Base-by-base conservation (phyloP, 2,329 filamentous ascomycete genomes). In the Amphichorda felina region DNA sequence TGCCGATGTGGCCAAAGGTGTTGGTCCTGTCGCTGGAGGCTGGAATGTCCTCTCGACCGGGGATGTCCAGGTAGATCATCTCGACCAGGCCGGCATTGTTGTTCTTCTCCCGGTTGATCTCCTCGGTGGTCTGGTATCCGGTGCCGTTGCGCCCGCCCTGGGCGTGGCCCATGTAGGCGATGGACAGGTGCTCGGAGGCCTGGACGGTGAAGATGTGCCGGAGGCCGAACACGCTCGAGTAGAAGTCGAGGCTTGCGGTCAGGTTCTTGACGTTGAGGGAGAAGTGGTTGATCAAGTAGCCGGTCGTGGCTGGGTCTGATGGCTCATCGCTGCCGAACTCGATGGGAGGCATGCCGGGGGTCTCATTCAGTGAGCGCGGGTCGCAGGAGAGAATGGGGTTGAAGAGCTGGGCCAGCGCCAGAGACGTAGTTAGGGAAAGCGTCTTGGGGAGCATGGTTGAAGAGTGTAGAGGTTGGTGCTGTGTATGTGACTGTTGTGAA, bases 121-220 rank as follows among this genome's bases (percentile, higher is more conserved):
- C 54, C 5, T 35, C 43, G 14, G 48, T 46, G 2, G 51, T 57
- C 42, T 59, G 56, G 37, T 50, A 59, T 9, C 51, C 57, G 4
- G 50, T 55, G 16, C 57, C 57, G 40, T 57, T 60, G 30, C 47
- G 46, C n/a, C 57, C 56, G 35, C 54, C 57, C 28, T 55, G 51
- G 19, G 48, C 43, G 38, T 59, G 52, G 27, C 47, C 53, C 44
- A 60, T 46, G 42, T 60, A 60, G 29, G 50, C 51, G 39, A 59
- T 44, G 17, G 47, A 48, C 34, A 48, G 53, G 24, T 48, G 41
- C 9, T 45, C 38, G 6, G 50, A 46, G 9, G 50, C 34, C 21
- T 50, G 41, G n/a, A 50, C 33, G 18, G 54, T 56, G 44, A 57
- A 55, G 19, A 57, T 40, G 22, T 54, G 45, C 16, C 55, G 51